A percentile compares a stretch with the other conserved stretches of the same genome.
Conservation (phyloP, 2,329 filamentous ascomycete genomes). For the Achaetomium macrosporum region DNA sequence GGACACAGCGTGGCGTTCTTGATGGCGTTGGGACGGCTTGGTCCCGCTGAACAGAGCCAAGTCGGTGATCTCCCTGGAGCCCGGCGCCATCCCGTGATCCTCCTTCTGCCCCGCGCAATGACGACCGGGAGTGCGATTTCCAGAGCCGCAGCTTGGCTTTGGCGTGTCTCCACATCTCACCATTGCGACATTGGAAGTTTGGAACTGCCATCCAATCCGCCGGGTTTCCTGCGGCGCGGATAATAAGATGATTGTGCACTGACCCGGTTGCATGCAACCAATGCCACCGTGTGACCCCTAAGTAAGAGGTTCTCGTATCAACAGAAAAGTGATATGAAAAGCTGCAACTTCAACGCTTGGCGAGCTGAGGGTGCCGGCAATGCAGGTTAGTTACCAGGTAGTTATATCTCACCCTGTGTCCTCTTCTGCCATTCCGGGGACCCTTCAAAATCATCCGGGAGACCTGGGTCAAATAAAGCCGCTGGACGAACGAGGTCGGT, state of each 20-base stretch:
- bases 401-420: no score
- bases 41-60: conserved; percentile 12
- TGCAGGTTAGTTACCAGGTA: no score
- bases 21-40: conserved; percentile 12
- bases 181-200: neutral
- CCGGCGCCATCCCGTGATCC: conserved; percentile 13
- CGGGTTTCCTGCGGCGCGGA: neutral
- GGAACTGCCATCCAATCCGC: conserved; percentile 4
- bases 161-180: neutral
- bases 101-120: neutral
- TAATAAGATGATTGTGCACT: neutral
- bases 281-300: neutral
- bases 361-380: no score
- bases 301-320: conserved; percentile 5
- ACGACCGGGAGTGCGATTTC: conserved; percentile 2
- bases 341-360: neutral
- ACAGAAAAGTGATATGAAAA: neutral
- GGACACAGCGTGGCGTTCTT: conserved; percentile 18
- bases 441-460: no score
- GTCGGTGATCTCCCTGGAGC: conserved; percentile 4
- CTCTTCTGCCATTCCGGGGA: no score
- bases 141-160: conserved; percentile 10
- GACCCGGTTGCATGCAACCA: neutral
- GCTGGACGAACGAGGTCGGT: no score
- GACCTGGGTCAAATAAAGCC: no score